phyloP scores from a whole-genome alignment of 176 grass and related monocot genomes.

The Pontederia crassipes region DNA sequence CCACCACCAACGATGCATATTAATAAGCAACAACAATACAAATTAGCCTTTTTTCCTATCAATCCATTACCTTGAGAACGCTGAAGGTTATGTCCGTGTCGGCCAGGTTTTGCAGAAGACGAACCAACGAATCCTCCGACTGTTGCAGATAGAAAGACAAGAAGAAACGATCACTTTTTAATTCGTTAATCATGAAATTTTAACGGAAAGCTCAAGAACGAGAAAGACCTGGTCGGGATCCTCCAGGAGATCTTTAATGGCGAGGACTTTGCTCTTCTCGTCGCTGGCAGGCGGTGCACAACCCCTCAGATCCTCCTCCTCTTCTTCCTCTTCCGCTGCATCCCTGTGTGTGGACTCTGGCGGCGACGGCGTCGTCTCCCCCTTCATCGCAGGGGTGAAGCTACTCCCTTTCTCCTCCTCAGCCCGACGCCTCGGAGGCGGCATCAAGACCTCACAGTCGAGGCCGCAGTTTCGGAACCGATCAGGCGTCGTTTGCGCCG shows the following conservation, averaged over 20 bases:
- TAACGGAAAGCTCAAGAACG: neutral
- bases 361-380: constrained; percentile 18
- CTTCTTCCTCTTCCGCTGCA: neutral
- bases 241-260: constrained; percentile 62
- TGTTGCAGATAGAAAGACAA: constrained; percentile 14
- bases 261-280: constrained; percentile 35
- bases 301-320: neutral
- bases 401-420: constrained; percentile 1
- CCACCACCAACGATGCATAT: neutral
- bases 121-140: constrained; percentile 51
- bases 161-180: neutral
- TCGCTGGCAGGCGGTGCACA: neutral
- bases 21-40: neutral
- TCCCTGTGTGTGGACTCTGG: neutral
- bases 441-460: no score
- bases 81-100: constrained; percentile 66
- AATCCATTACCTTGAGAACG: constrained; percentile 40
- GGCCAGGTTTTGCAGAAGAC: constrained; percentile 40
- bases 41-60: neutral
- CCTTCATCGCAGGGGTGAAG: neutral
- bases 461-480: constrained; percentile 41
- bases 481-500: neutral
- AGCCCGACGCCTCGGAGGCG: neutral
- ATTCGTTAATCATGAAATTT: neutral
- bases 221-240: constrained; percentile 41